Conservation (phyloP, 345 rosid species). For the Brassica nigra region DNA sequence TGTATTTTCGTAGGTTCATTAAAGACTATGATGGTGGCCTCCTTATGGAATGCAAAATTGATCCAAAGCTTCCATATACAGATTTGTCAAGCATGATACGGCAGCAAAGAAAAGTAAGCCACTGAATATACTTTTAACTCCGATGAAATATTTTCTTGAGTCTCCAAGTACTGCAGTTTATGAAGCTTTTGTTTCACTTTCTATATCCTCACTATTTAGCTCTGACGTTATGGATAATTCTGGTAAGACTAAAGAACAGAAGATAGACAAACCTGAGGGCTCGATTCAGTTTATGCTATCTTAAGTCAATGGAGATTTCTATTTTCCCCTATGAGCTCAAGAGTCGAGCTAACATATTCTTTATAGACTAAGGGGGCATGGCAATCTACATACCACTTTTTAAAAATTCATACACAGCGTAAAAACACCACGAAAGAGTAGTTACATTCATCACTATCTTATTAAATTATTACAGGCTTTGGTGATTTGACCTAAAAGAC, state of each 20-base stretch:
- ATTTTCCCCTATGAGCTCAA: neutral
- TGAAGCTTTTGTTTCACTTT: neutral
- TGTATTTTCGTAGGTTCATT: conserved; percentile 59
- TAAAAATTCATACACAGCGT: neutral
- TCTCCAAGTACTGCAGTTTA: neutral
- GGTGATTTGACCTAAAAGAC: conserved; percentile 12
- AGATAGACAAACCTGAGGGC: neutral
- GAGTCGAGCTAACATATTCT: neutral
- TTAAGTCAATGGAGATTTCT: neutral
- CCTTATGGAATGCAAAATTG: conserved; percentile 98
- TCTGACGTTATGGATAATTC: neutral
- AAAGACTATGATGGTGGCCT: conserved; percentile 99
- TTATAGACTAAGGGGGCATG: too few relatives aligned
- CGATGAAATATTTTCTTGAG: conserved; percentile 2
- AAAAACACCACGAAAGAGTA: conserved; percentile 12
- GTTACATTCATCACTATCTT: neutral
- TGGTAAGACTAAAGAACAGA: neutral
- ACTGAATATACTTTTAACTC: neutral
- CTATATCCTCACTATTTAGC: neutral
- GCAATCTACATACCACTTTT: neutral
- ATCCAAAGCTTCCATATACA: conserved; percentile 95
- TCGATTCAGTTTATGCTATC: neutral
- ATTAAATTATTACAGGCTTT: neutral
- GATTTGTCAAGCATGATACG: conserved; percentile 92
- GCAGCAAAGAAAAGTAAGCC: conserved; percentile 78